Conservation (phyloP, 1,139 yeast genomes). For the Blastobotrys persicus region DNA sequence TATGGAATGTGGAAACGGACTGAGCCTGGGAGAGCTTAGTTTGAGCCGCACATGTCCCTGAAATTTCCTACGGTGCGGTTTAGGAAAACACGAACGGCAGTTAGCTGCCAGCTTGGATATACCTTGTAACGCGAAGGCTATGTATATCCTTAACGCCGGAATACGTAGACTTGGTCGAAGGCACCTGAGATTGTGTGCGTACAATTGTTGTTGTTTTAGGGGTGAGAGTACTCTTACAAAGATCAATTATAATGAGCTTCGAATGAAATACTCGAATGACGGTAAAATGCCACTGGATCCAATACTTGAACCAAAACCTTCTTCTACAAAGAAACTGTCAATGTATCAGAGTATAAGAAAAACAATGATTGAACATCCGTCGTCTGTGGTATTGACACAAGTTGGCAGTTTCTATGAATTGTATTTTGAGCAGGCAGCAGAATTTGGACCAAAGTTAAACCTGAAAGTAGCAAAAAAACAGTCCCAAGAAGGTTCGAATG, state of each 20-base stretch:
- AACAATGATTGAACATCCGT: conserved; percentile 53
- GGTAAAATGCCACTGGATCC: conserved; percentile 8
- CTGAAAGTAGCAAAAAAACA: conserved; percentile 51
- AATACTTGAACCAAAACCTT: conserved; percentile 15
- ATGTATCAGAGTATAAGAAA: conserved; percentile 32
- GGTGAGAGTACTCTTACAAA: not conserved
- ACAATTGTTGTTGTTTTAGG: not conserved
- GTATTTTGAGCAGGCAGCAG: conserved; percentile 82
- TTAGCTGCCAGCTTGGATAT: no score
- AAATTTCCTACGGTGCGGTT: no score
- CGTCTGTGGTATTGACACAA: conserved; percentile 77
- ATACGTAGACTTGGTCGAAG: not conserved
- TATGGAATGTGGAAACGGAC: no score
- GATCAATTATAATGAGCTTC: not conserved
- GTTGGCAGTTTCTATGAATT: conserved; percentile 87
- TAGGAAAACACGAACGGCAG: no score
- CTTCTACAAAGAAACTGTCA: conserved; percentile 8
- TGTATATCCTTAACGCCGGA: not conserved
- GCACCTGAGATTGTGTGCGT: no score
- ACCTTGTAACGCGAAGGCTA: no score
- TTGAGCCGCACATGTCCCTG: no score
- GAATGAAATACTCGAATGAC: not conserved
- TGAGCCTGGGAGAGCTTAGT: no score
- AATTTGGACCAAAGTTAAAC: conserved; percentile 68
- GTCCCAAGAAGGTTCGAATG: conserved; percentile 44